Percentiles rank a stretch among this genome's conserved stretches.
Evolutionary conservation across 805 yeast species (phyloP).

Genomic region (Osmozyma mogii): DNA sequence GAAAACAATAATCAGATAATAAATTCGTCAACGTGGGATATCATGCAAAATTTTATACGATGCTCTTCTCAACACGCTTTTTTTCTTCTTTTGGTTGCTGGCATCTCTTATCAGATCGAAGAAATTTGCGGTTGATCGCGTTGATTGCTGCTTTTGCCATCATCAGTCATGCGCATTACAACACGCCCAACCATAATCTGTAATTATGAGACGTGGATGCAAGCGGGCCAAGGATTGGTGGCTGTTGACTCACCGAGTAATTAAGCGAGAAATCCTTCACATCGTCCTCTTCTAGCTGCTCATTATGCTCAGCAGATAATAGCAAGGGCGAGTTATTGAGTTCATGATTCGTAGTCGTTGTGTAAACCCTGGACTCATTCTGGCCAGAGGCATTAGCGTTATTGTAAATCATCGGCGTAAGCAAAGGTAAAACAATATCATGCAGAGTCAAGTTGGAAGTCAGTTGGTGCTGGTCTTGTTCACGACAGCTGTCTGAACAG

Average conservation of each 20-base stretch:
- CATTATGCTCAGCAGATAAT: conserved; percentile 11
- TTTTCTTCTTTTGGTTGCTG: conserved; percentile 1
- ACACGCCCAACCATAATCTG: conserved; percentile 29
- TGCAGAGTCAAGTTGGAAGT: conserved; percentile 6
- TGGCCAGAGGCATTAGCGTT: conserved; percentile 6
- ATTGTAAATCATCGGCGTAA: conserved; percentile 27
- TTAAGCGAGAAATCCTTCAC: conserved; percentile 27
- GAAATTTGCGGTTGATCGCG: background rate
- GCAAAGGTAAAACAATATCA: conserved; percentile 29
- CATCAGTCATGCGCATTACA: conserved; percentile 1
- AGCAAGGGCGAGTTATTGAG: conserved; percentile 17
- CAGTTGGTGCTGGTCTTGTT: conserved; percentile 21
- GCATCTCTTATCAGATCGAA: background rate
- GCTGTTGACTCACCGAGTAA: conserved; percentile 18
- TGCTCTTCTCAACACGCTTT: conserved; percentile 13
- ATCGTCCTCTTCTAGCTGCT: too few species aligned
- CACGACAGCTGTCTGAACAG: conserved; percentile 26
- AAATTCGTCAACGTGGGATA: background rate
- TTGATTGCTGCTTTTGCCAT: background rate
- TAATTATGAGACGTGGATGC: conserved; percentile 30
- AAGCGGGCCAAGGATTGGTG: conserved; percentile 6
- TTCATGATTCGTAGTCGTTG: conserved; percentile 5
- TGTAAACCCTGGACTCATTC: conserved; percentile 2
- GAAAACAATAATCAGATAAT: too few species aligned
- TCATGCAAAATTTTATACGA: background rate